phyloP scores from a whole-genome alignment of 441 rosid genomes.

The Cnidoscolus chayamansa region DNA sequence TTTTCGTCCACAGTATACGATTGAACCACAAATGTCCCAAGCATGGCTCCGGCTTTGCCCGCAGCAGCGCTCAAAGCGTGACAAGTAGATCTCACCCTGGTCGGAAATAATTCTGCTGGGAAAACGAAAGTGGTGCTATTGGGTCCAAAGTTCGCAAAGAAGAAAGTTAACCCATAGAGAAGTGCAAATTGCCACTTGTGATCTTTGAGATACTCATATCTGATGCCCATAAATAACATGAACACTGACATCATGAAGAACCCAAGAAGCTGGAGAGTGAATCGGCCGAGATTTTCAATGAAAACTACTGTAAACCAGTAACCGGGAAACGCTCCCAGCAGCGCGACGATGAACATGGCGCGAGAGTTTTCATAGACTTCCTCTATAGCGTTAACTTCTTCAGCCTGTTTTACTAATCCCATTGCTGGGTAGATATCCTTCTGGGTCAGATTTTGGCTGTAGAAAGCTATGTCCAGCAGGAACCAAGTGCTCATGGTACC shows the following conservation, averaged over 20 bases:
- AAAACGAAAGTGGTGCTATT: slow-evolving; percentile 48
- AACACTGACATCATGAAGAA: slow-evolving; percentile 53
- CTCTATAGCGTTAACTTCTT: slow-evolving; percentile 22
- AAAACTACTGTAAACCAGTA: slow-evolving; percentile 49
- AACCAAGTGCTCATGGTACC: slow-evolving; percentile 58
- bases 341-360: slow-evolving; percentile 46
- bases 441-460: slow-evolving; percentile 51
- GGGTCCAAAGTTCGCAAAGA: slow-evolving; percentile 56
- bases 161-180: slow-evolving; percentile 44
- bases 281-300: slow-evolving; percentile 46
- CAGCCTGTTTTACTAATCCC: slow-evolving; percentile 24
- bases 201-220: slow-evolving; percentile 29
- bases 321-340: slow-evolving; percentile 53
- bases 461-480: slow-evolving; percentile 51
- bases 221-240: slow-evolving; percentile 38
- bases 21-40: slow-evolving; percentile 46
- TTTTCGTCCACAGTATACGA: slow-evolving; percentile 23
- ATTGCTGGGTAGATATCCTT: slow-evolving; percentile 47
- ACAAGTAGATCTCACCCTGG: slow-evolving; percentile 47
- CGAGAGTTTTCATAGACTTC: slow-evolving; percentile 42
- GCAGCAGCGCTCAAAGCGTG: slow-evolving; percentile 53
- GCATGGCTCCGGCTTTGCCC: slow-evolving; percentile 49
- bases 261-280: slow-evolving; percentile 41
- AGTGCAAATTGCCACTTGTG: slow-evolving; percentile 31
- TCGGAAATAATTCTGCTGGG: slow-evolving; percentile 53